A percentile compares a stretch with the other conserved stretches of the same genome.
Evolutionary conservation across 169 alveolate species (phyloP).

Genomic region (Plasmodium relictum): DNA sequence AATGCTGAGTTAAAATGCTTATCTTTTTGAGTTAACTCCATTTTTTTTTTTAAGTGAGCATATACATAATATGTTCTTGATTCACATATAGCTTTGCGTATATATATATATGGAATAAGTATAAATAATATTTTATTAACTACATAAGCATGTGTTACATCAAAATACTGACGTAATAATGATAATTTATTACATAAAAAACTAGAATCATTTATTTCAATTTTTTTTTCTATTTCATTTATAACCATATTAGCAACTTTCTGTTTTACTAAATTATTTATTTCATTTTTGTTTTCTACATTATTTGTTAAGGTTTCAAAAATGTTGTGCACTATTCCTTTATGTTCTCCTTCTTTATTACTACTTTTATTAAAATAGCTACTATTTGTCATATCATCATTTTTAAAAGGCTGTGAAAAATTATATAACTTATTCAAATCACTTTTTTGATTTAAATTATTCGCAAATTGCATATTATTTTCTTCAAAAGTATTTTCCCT

Average conservation of each 20-base stretch:
- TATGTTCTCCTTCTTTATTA: background rate
- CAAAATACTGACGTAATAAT: constrained; percentile 37
- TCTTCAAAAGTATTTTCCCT: background rate
- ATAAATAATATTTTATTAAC: constrained; percentile 49
- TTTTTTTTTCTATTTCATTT: constrained; percentile 60
- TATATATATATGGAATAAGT: constrained; percentile 68
- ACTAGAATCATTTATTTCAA: constrained; percentile 44
- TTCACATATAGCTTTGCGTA: constrained; percentile 66
- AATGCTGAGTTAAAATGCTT: constrained; percentile 20
- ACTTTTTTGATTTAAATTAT: background rate
- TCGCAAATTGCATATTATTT: background rate
- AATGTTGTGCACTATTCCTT: constrained; percentile 47
- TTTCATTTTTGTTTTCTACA: constrained; percentile 21
- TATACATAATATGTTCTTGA: constrained; percentile 73
- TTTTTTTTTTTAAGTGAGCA: constrained; percentile 51
- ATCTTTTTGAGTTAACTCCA: constrained; percentile 15
- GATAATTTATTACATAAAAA: constrained; percentile 46
- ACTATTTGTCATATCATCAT: background rate
- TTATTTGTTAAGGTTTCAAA: constrained; percentile 46
- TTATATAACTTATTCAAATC: background rate
- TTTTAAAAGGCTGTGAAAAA: constrained; percentile 15
- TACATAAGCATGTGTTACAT: constrained; percentile 69
- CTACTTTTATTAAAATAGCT: background rate
- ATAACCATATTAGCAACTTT: constrained; percentile 54
- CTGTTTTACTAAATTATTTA: constrained; percentile 45